Percentiles rank a stretch among this genome's conserved stretches.
Evolutionary conservation across 1,284 basidiomycete genomes (phyloP).

Genomic region (Puccinia triticina): DNA sequence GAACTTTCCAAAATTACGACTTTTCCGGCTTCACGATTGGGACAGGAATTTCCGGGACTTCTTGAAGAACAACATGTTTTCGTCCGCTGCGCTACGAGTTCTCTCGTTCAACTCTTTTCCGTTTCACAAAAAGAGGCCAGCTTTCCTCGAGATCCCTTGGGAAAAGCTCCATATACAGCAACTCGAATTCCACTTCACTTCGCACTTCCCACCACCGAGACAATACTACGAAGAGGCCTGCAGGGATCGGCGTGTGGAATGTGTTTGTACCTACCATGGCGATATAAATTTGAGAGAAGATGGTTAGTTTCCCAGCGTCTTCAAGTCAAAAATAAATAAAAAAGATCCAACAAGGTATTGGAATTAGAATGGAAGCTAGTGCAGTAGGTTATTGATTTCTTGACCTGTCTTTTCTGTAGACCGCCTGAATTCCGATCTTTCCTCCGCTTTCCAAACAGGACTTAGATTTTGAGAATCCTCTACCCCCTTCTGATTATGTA

Average conservation of each 20-base stretch:
- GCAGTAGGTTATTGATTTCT: not conserved
- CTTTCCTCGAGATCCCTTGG: not conserved
- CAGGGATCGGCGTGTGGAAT: not conserved
- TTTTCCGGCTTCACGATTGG: slow-evolving; percentile 2
- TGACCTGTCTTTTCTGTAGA: not conserved
- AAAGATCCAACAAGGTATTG: not conserved
- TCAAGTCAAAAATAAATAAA: not conserved
- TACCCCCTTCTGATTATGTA: no score
- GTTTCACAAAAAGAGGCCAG: not conserved
- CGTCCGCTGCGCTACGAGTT: not conserved
- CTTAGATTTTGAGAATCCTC: not conserved
- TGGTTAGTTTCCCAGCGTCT: not conserved
- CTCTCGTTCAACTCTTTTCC: not conserved
- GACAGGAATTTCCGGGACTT: not conserved
- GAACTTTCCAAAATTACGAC: not conserved
- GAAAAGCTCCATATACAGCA: not conserved
- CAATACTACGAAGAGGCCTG: not conserved
- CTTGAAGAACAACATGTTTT: not conserved
- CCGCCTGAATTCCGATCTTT: not conserved
- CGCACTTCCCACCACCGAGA: not conserved
- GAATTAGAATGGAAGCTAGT: not conserved
- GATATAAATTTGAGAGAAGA: not conserved
- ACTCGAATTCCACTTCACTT: slow-evolving; percentile 9
- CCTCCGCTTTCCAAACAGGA: not conserved
- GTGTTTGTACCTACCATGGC: not conserved